These are phyloP conservation scores for Platanthera guangdongensis DNA, from an alignment of 106 monocot genomes.

Conservation along the genomic window DNA sequence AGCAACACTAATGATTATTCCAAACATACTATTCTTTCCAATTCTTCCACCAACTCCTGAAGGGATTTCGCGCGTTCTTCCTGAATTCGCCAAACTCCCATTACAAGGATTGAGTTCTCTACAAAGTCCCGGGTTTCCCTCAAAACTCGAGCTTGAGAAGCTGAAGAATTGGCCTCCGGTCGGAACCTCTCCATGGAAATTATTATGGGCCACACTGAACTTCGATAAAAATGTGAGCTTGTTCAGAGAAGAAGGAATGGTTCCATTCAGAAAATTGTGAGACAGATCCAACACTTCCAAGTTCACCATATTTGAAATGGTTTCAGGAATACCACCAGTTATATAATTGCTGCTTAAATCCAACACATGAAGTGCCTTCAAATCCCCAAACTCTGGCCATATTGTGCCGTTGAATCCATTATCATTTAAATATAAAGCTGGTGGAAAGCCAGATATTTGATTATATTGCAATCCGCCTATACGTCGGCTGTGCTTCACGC, in stretches of 20 bases:
- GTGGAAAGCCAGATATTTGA: slow-evolving; percentile 61
- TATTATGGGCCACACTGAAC: slow-evolving; percentile 61
- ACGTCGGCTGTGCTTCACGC: slow-evolving; percentile 45
- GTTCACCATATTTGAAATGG: slow-evolving; percentile 47
- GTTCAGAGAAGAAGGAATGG: slow-evolving; percentile 50
- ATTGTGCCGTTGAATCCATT: slow-evolving; percentile 54
- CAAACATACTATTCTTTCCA: slow-evolving; percentile 30
- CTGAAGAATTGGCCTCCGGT: slow-evolving; percentile 55
- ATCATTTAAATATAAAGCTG: slow-evolving; percentile 43
- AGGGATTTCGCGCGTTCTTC: slow-evolving; percentile 9
- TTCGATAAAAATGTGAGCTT: slow-evolving; percentile 67
- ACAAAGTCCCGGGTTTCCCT: slow-evolving; percentile 56
- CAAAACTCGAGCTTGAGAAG: slow-evolving; percentile 63
- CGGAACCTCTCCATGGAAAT: slow-evolving; percentile 42
- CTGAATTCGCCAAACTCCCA: slow-evolving; percentile 4
- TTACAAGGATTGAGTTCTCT: slow-evolving; percentile 27
- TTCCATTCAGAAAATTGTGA: slow-evolving; percentile 40
- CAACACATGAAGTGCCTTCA: slow-evolving; percentile 66
- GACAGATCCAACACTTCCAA: slow-evolving; percentile 65
- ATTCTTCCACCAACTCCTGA: slow-evolving; percentile 12
- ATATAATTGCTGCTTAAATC: slow-evolving; percentile 58
- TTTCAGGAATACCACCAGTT: slow-evolving; percentile 45
- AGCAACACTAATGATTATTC: slow-evolving; percentile 38
- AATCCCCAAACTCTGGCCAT: slow-evolving; percentile 53
- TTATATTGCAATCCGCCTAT: slow-evolving; percentile 53